Evolutionary conservation across 2,329 filamentous ascomycete species (phyloP).

Genomic region (Tricladium varicosporioides): DNA sequence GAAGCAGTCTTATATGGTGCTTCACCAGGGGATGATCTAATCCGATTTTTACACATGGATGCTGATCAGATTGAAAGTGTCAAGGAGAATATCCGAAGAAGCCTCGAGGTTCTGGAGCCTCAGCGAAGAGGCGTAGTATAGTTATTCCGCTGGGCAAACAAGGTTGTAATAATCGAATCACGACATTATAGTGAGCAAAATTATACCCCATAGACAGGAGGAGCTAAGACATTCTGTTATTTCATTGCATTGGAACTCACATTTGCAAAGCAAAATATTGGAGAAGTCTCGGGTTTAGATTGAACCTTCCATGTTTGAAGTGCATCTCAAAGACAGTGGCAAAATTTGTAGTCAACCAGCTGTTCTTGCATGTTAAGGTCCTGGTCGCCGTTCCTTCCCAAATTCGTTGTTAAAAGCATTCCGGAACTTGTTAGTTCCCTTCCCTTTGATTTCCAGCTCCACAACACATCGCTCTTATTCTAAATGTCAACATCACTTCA

Average conservation of each 20-base stretch:
- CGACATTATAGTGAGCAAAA: background rate
- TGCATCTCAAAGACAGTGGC: no score
- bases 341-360: no score
- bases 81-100: slow-evolving; percentile 55
- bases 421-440: background rate
- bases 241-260: no score
- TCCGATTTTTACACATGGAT: slow-evolving; percentile 65
- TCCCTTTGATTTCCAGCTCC: background rate
- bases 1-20: slow-evolving; percentile 77
- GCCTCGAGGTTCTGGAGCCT: slow-evolving; percentile 39
- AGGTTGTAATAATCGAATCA: background rate
- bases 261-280: no score
- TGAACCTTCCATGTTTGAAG: no score
- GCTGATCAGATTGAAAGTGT: slow-evolving; percentile 55
- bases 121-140: slow-evolving; percentile 26
- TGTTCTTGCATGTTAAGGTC: no score
- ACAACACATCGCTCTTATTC: slow-evolving; percentile 17
- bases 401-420: no score
- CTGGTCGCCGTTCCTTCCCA: no score
- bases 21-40: slow-evolving; percentile 65
- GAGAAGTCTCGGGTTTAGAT: no score
- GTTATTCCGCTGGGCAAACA: slow-evolving; percentile 24
- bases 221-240: no score
- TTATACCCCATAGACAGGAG: no score
- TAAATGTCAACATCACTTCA: slow-evolving; percentile 25